Conservation (phyloP, 345 rosid genomes). For the Arabis hirsuta region DNA sequence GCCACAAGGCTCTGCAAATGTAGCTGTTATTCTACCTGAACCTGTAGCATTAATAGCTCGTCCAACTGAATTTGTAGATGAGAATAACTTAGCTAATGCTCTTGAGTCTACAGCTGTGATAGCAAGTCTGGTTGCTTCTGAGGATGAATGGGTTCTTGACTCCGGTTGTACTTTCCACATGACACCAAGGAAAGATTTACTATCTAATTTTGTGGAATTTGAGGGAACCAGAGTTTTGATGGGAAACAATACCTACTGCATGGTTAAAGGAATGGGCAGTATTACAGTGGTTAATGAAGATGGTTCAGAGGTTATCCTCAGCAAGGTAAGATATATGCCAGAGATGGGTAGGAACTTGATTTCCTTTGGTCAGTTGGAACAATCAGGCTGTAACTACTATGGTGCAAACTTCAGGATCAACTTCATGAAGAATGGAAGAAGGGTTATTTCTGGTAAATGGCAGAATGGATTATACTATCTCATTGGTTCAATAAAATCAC, state of each 20-base stretch:
- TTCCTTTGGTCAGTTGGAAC: no score
- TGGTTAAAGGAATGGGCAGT: not conserved
- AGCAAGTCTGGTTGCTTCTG: not conserved
- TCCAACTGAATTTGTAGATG: no score
- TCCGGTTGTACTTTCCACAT: not conserved
- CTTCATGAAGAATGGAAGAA: no score
- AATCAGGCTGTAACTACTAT: no score
- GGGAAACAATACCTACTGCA: not conserved
- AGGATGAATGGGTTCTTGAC: not conserved
- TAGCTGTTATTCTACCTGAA: no score
- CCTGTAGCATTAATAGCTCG: not conserved
- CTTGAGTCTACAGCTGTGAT: no score
- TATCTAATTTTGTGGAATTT: not conserved
- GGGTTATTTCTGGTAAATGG: no score
- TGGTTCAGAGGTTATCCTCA: not conserved
- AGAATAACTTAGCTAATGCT: no score
- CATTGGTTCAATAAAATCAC: no score
- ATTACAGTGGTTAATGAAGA: fast-evolving
- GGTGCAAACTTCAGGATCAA: no score
- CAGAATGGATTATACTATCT: no score
- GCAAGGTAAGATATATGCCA: not conserved
- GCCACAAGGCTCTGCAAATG: not conserved
- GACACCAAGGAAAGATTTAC: not conserved
- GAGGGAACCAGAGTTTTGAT: not conserved
- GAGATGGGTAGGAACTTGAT: not conserved